Conservation (phyloP, 202 grass and related monocot genomes). For the Panicum hallii region DNA sequence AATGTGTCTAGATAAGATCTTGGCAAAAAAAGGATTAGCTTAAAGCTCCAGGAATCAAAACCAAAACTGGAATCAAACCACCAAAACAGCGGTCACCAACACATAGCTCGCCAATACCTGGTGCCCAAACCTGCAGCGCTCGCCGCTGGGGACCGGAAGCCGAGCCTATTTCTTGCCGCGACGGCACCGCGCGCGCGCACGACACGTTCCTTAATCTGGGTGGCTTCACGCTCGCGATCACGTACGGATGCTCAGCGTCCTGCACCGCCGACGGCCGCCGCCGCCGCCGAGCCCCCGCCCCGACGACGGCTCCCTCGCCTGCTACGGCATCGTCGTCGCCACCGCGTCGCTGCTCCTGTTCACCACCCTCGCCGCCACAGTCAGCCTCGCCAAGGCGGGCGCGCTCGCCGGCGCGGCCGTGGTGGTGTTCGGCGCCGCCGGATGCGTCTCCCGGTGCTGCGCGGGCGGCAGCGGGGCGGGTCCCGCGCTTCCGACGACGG, state of each 20-base stretch:
- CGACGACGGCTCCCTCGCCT: conserved; percentile 4
- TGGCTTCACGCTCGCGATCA: neutral
- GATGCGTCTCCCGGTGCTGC: neutral
- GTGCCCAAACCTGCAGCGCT: conserved; percentile 4
- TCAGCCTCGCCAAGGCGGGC: conserved; percentile 32
- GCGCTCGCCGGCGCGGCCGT: neutral
- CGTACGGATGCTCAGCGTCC: neutral
- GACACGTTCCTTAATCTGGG: neutral
- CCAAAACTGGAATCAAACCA: too few species aligned
- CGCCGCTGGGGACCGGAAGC: neutral
- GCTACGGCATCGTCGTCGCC: conserved; percentile 30
- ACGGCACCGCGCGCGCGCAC: neutral
- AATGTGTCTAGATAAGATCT: too few species aligned
- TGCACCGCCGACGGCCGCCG: neutral
- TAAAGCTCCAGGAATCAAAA: too few species aligned
- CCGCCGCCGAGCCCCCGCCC: neutral
- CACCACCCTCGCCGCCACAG: conserved; percentile 3
- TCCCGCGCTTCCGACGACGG: neutral
- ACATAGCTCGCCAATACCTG: neutral
- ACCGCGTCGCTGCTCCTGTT: conserved; percentile 38
- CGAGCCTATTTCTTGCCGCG: conserved; percentile 17
- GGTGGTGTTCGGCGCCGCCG: neutral
- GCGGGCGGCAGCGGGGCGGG: neutral
- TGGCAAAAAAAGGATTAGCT: too few species aligned
- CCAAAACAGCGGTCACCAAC: too few species aligned